phyloP scores from a whole-genome alignment of 805 yeast genomes.

The Starmerella potacharoeniae region DNA sequence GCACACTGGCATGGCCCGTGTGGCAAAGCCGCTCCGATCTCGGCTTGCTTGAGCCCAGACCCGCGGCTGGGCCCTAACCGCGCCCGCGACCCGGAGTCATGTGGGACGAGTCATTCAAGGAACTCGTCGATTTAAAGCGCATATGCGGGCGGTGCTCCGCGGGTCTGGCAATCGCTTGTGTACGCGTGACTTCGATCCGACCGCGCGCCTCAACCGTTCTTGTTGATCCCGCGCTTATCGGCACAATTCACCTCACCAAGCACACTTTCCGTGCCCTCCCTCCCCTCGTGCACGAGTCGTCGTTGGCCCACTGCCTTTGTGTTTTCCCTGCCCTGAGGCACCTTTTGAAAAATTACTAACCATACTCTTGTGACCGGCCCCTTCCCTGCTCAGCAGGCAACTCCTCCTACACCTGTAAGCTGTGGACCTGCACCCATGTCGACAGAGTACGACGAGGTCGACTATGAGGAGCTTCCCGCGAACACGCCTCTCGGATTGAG shows the following conservation, averaged over 20 bases:
- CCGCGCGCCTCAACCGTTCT: too few relatives aligned
- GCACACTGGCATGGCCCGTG: background rate
- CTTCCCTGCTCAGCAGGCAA: background rate
- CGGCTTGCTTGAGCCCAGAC: constrained; percentile 1
- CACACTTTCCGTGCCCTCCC: background rate
- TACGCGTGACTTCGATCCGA: too few relatives aligned
- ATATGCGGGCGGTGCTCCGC: background rate
- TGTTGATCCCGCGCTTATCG: too few relatives aligned
- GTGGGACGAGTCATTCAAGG: background rate
- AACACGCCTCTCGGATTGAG: constrained; percentile 75
- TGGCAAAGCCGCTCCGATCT: background rate
- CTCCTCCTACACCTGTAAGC: background rate
- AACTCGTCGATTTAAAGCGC: background rate
- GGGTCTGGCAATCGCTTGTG: too few relatives aligned
- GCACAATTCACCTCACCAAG: background rate
- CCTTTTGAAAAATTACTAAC: constrained; percentile 2
- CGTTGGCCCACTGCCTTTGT: background rate
- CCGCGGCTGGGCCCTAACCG: constrained; percentile 1
- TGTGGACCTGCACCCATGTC: background rate
- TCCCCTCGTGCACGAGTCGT: too few relatives aligned
- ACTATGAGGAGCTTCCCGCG: constrained; percentile 85
- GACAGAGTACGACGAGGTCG: constrained; percentile 28
- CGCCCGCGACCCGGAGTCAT: background rate
- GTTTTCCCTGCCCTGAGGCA: background rate
- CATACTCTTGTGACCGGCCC: background rate